Conservation (phyloP, 805 yeast genomes). For the Cyberlindnera petersonii region DNA sequence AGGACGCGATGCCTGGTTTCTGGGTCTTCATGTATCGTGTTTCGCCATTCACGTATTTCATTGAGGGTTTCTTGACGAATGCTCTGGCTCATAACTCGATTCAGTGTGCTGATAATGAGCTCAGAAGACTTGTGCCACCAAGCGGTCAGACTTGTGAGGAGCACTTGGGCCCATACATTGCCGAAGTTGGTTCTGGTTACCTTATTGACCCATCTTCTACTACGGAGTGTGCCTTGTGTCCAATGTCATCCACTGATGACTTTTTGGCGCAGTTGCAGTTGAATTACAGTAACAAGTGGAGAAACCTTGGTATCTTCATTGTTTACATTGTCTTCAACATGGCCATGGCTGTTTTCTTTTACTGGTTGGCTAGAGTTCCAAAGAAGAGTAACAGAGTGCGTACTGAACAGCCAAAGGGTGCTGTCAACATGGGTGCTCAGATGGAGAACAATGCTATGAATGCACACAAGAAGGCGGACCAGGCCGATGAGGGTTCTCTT, state of each 20-base stretch:
- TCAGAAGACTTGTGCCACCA: slow-evolving; percentile 47
- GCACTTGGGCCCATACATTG: slow-evolving; percentile 40
- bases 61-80: slow-evolving; percentile 49
- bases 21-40: slow-evolving; percentile 77
- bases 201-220: slow-evolving; percentile 32
- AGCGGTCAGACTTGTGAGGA: slow-evolving; percentile 54
- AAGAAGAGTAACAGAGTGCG: slow-evolving; percentile 38
- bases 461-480: not conserved
- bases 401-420: slow-evolving; percentile 11
- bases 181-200: slow-evolving; percentile 28
- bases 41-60: slow-evolving; percentile 66
- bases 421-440: slow-evolving; percentile 13
- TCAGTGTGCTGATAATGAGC: slow-evolving; percentile 45
- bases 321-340: slow-evolving; percentile 40
- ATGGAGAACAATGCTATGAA: slow-evolving; percentile 6
- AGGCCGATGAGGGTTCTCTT: slow-evolving; percentile 1
- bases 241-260: slow-evolving; percentile 50
- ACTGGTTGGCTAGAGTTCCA: slow-evolving; percentile 71
- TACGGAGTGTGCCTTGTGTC: slow-evolving; percentile 57
- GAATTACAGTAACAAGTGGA: slow-evolving; percentile 52
- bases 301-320: slow-evolving; percentile 58
- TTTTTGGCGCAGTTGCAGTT: slow-evolving; percentile 46
- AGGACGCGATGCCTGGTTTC: slow-evolving; percentile 61
- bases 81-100: slow-evolving; percentile 51
- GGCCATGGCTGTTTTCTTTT: slow-evolving; percentile 39